These are phyloP conservation scores for Penicillium goetzii DNA, from an alignment of 495 filamentous ascomycete species.

Conservation along the genomic window DNA sequence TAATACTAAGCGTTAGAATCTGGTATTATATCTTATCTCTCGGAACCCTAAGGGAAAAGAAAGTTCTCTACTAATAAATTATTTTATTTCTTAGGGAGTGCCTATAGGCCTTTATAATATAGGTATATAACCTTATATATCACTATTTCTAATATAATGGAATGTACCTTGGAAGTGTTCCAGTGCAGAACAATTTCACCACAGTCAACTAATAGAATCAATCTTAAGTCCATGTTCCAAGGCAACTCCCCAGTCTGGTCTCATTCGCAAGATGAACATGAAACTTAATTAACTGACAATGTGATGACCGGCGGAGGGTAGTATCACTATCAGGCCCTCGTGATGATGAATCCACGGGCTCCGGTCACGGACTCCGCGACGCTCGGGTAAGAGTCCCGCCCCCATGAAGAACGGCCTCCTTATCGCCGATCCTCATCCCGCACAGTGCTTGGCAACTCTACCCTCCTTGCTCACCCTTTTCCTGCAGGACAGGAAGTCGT, in stretches of 20 bases:
- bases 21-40: too few species aligned
- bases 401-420: slow-evolving; percentile 9
- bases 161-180: too few species aligned
- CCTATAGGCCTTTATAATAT: too few species aligned
- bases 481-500: slow-evolving; percentile 16
- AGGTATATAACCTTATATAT: too few species aligned
- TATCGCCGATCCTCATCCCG: slow-evolving; percentile 26
- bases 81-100: too few species aligned
- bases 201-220: background rate
- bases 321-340: background rate
- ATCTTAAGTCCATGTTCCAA: background rate
- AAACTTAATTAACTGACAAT: background rate
- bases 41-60: too few species aligned
- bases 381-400: slow-evolving; percentile 5
- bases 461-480: slow-evolving; percentile 8
- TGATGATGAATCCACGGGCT: slow-evolving; percentile 1
- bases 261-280: background rate
- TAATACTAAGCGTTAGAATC: too few species aligned
- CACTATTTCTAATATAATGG: too few species aligned
- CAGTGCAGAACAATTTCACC: background rate
- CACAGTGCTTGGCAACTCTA: slow-evolving; percentile 25
- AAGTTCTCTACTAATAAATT: too few species aligned
- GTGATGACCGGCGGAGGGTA: background rate
- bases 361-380: background rate
- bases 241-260: background rate